Evolutionary conservation across 116 monocot genomes (phyloP).

Genomic region (Trichopus zeylanicus): DNA sequence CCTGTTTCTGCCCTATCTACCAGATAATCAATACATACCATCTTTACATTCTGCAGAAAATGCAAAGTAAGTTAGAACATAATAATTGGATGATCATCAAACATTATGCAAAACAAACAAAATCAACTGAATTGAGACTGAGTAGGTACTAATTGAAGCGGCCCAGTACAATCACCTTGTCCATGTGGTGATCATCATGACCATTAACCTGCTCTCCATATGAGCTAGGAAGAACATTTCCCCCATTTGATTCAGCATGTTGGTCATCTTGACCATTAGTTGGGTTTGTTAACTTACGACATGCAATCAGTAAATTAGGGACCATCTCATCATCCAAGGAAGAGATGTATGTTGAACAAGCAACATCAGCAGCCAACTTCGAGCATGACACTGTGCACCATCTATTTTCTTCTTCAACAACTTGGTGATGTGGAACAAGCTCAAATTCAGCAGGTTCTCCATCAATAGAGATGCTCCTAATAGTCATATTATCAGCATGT

Average conservation of each 20-base stretch:
- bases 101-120: background rate
- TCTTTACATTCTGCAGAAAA: slow-evolving; percentile 53
- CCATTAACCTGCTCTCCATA: slow-evolving; percentile 43
- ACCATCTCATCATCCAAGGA: slow-evolving; percentile 60
- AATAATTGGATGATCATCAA: background rate
- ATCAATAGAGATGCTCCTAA: slow-evolving; percentile 49
- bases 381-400: slow-evolving; percentile 64
- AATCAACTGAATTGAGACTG: background rate
- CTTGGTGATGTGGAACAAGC: slow-evolving; percentile 33
- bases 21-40: slow-evolving; percentile 65
- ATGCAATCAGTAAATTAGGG: slow-evolving; percentile 79
- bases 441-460: slow-evolving; percentile 66
- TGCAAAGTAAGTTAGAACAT: slow-evolving; percentile 5
- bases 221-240: slow-evolving; percentile 23
- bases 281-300: slow-evolving; percentile 22
- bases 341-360: slow-evolving; percentile 53
- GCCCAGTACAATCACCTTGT: slow-evolving; percentile 31
- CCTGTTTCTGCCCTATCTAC: slow-evolving; percentile 56
- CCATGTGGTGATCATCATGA: slow-evolving; percentile 26
- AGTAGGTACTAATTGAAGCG: background rate
- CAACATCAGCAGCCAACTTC: slow-evolving; percentile 73
- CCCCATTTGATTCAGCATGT: slow-evolving; percentile 24
- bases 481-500: slow-evolving; percentile 68
- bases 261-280: slow-evolving; percentile 20
- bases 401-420: slow-evolving; percentile 42